Evolutionary conservation across 768 basidiomycete species (phyloP).

Genomic region (Trametes gibbosa): DNA sequence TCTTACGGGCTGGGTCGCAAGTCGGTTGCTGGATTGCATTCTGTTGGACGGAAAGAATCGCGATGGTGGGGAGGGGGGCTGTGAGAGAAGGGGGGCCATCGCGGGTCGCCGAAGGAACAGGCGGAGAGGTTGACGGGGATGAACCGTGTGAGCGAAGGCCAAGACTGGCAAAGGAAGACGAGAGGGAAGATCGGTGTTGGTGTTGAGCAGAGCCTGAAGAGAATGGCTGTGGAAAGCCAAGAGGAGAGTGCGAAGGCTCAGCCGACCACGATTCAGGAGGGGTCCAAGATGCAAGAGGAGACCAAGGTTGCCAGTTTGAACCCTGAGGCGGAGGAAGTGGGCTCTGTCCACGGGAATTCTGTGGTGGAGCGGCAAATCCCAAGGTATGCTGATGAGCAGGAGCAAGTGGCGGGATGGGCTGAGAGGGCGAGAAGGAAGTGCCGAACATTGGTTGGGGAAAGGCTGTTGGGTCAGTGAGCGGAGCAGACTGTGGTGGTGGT

Average conservation of each 20-base stretch:
- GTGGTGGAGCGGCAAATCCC: slow-evolving; percentile 3
- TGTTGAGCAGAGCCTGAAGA: neutral
- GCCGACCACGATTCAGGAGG: too few species aligned
- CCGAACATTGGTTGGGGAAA: slow-evolving; percentile 22
- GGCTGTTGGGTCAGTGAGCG: slow-evolving; percentile 9
- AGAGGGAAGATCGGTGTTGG: slow-evolving; percentile 12
- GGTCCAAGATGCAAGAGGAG: neutral
- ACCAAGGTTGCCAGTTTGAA: slow-evolving; percentile 28
- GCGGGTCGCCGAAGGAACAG: slow-evolving; percentile 21
- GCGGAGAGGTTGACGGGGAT: slow-evolving; percentile 26
- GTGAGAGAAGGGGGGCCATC: slow-evolving; percentile 51
- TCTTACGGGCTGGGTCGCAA: slow-evolving; percentile 57
- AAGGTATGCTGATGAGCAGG: neutral
- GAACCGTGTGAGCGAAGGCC: slow-evolving; percentile 14
- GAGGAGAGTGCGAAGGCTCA: neutral
- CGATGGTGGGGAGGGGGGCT: slow-evolving; percentile 63
- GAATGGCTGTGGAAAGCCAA: slow-evolving; percentile 10
- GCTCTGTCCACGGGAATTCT: slow-evolving; percentile 15
- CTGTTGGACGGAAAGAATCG: slow-evolving; percentile 52
- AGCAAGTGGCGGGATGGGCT: slow-evolving; percentile 17
- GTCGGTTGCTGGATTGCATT: slow-evolving; percentile 50
- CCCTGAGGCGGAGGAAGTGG: slow-evolving; percentile 24
- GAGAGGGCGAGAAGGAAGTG: slow-evolving; percentile 11
- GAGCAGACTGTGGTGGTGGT: slow-evolving; percentile 11
- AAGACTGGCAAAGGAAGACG: slow-evolving; percentile 20